These are phyloP conservation scores for Pinus albicaulis DNA, from an alignment of 75 land plant species.

Conservation along the genomic window DNA sequence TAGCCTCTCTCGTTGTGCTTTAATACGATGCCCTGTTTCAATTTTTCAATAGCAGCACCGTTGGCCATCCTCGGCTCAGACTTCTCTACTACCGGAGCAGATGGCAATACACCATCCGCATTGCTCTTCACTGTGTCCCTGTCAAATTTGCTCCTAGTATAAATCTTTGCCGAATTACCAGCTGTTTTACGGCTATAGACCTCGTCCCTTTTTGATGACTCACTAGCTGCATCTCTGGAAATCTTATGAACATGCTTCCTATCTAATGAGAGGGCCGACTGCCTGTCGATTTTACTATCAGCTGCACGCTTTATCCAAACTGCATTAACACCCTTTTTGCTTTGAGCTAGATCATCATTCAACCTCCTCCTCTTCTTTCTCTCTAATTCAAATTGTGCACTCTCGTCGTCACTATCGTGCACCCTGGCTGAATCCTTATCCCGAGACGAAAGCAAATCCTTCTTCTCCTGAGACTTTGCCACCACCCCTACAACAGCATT, in stretches of 20 bases:
- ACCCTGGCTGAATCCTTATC: too few relatives aligned
- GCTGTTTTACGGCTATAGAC: background rate
- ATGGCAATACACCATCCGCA: too few relatives aligned
- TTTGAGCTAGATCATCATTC: background rate
- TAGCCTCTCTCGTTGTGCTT: background rate
- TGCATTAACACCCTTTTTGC: background rate
- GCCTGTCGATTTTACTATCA: background rate
- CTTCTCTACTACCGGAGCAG: background rate
- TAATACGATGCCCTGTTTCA: conserved; percentile 3
- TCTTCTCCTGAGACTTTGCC: too few relatives aligned
- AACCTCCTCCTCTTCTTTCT: conserved; percentile 6
- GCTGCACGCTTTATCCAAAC: background rate
- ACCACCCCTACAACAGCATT: too few relatives aligned
- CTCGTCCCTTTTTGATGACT: background rate
- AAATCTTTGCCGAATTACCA: background rate
- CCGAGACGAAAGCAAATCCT: too few relatives aligned
- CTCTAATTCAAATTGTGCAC: background rate
- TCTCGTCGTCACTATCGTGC: background rate
- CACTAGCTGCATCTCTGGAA: background rate
- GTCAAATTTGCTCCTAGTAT: conserved; percentile 2
- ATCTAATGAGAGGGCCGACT: background rate
- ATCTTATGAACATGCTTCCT: background rate
- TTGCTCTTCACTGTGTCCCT: background rate
- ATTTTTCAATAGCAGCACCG: background rate
- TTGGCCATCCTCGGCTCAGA: background rate